Evolutionary conservation across 352 stramenopile genomes (phyloP).

Genomic region (Globisporangium cederbergense): DNA sequence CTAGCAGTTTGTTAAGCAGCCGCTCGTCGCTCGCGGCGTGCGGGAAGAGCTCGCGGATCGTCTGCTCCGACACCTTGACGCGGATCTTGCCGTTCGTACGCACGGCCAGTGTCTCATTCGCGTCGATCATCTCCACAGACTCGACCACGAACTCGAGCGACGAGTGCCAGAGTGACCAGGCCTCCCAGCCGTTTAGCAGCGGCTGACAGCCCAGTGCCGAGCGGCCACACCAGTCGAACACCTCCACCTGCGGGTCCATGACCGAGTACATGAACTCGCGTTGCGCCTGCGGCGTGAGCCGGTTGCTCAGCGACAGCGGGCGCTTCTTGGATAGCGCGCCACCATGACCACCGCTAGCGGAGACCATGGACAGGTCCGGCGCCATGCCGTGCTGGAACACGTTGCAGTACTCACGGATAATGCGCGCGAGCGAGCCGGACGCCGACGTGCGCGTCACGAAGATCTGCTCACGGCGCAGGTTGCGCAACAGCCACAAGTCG

Average conservation of each 20-base stretch:
- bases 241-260: slow-evolving; percentile 37
- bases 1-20: slow-evolving; percentile 27
- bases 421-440: slow-evolving; percentile 9
- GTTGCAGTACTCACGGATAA: slow-evolving; percentile 16
- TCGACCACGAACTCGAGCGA: slow-evolving; percentile 33
- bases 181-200: slow-evolving; percentile 36
- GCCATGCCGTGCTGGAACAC: slow-evolving; percentile 15
- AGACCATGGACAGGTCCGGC: neutral
- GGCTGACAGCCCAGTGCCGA: slow-evolving; percentile 27
- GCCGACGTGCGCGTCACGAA: slow-evolving; percentile 9
- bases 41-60: slow-evolving; percentile 40
- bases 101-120: slow-evolving; percentile 27
- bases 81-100: slow-evolving; percentile 30
- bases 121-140: slow-evolving; percentile 34
- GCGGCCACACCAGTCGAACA: slow-evolving; percentile 42
- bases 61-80: slow-evolving; percentile 33
- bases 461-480: slow-evolving; percentile 15
- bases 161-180: slow-evolving; percentile 38
- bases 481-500: slow-evolving; percentile 5
- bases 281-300: slow-evolving; percentile 28
- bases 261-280: slow-evolving; percentile 39
- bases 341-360: neutral
- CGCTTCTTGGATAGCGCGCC: slow-evolving; percentile 22
- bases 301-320: slow-evolving; percentile 13
- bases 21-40: slow-evolving; percentile 23